phyloP scores from a whole-genome alignment of 495 filamentous ascomycete genomes.

The Penicillium atrosanguineum region DNA sequence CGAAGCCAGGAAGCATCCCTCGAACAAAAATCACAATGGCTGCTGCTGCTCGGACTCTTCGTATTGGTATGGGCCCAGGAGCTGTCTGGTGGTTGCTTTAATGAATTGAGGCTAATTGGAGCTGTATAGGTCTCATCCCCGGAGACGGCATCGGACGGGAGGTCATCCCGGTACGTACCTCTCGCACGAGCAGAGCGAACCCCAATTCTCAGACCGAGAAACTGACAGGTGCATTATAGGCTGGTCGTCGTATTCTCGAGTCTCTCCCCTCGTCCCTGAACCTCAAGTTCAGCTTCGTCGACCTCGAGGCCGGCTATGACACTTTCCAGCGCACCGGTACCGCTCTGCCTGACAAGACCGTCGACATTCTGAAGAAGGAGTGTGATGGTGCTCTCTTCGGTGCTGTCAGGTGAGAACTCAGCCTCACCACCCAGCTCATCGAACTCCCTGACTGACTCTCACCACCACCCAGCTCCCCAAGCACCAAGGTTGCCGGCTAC shows the following conservation, averaged over 20 bases:
- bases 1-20: conserved; percentile 22
- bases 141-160: conserved; percentile 98
- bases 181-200: conserved; percentile 8
- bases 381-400: conserved; percentile 97
- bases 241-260: conserved; percentile 86
- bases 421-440: not conserved
- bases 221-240: conserved; percentile 40
- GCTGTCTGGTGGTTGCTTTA: not conserved
- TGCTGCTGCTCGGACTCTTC: conserved; percentile 54
- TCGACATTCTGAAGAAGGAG: conserved; percentile 77
- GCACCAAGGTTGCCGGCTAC: conserved; percentile 86
- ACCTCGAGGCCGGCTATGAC: conserved; percentile 89
- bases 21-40: conserved; percentile 35
- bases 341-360: conserved; percentile 86
- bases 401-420: conserved; percentile 65
- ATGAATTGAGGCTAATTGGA: conserved; percentile 10
- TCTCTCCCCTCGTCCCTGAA: conserved; percentile 77
- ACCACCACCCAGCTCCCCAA: conserved; percentile 61
- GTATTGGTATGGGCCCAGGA: conserved; percentile 46
- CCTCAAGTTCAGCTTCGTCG: conserved; percentile 89
- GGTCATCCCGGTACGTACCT: conserved; percentile 73
- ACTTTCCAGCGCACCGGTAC: conserved; percentile 85
- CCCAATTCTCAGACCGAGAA: conserved; percentile 9
- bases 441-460: conserved; percentile 3
- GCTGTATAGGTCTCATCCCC: conserved; percentile 78